A percentile compares a stretch with the other conserved stretches of the same genome.
Evolutionary conservation across 139 green algal species (phyloP).

Genomic region (Limnomonas spitsbergensis): DNA sequence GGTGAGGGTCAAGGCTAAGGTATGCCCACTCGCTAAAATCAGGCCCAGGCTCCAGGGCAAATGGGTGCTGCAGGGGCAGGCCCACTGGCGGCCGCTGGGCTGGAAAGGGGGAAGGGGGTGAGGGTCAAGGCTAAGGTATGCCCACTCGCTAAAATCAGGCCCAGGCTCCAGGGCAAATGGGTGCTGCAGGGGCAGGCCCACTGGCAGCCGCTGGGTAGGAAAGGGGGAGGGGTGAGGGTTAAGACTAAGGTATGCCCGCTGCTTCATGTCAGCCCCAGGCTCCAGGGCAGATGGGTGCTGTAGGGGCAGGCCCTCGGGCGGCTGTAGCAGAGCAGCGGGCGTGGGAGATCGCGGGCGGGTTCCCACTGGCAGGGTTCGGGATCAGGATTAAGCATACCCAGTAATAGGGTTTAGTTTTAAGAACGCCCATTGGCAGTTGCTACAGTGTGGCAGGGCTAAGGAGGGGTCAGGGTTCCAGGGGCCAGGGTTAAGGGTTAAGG

Average conservation of each 20-base stretch:
- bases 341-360: no score
- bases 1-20: no score
- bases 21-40: constrained; percentile 8
- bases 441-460: no score
- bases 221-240: no score
- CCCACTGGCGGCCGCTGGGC: not conserved
- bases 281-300: constrained; percentile 6
- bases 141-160: not conserved
- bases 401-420: not conserved
- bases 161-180: constrained; percentile 1
- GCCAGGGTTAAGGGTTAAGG: no score
- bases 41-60: not conserved
- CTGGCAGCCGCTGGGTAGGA: not conserved
- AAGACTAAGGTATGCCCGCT: no score
- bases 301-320: not conserved
- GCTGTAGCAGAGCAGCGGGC: no score
- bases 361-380: no score
- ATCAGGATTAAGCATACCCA: constrained; percentile 3
- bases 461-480: no score
- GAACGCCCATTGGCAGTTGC: not conserved
- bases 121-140: no score
- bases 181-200: not conserved
- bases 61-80: not conserved
- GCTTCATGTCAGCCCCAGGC: not conserved
- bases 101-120: no score